These are phyloP conservation scores for Phytomonas francai DNA, from an alignment of 208 protist species.

Conservation along the genomic window DNA sequence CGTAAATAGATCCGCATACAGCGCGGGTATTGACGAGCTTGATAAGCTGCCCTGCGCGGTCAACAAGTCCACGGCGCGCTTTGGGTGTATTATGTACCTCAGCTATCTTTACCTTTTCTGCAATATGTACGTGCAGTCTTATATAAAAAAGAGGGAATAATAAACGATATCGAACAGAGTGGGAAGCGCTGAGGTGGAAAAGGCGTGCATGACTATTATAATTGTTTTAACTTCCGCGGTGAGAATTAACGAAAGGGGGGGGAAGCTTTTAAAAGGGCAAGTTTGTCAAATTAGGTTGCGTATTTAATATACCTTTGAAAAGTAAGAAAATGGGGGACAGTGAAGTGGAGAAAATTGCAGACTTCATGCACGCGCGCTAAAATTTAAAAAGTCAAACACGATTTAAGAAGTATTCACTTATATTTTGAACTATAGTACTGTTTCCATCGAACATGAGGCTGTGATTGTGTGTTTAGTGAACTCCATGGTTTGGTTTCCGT, in stretches of 20 bases:
- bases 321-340: no score
- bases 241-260: not conserved
- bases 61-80: constrained; percentile 27
- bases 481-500: not conserved
- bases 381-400: not conserved
- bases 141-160: constrained; percentile 23
- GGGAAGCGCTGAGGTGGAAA: not conserved
- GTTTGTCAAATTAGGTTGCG: not conserved
- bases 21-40: constrained; percentile 29
- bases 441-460: not conserved
- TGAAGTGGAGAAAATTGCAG: not conserved
- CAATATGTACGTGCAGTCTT: constrained; percentile 76
- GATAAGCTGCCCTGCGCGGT: constrained; percentile 43
- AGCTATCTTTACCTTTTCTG: constrained; percentile 88
- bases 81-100: constrained; percentile 85
- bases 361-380: not conserved
- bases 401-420: not conserved
- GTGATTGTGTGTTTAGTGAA: not conserved
- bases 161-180: not conserved
- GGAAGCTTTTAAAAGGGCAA: not conserved
- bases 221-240: not conserved
- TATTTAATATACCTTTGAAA: not conserved
- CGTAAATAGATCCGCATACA: constrained; percentile 29
- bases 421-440: not conserved
- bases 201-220: not conserved